Base-by-base conservation (phyloP, 441 rosid species). In the Raphanus hybrid region DNA sequence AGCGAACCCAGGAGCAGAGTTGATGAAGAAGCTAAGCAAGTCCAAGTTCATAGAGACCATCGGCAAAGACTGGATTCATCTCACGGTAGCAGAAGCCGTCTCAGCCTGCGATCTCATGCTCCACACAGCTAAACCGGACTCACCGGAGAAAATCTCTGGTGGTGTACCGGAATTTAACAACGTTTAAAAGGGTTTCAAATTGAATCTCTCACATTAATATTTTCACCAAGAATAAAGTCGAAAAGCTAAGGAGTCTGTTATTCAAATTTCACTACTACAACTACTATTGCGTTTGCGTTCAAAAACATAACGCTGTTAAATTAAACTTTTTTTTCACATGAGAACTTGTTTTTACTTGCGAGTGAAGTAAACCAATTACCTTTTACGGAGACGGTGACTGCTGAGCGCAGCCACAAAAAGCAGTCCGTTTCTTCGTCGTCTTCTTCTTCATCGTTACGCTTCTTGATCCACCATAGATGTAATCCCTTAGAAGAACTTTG, bases 11-110 rank as follows among this genome's bases (percentile, higher is more conserved):
- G 66, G 66, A 62, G 66, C 66, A 62, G 66, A 62, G 65, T 91
- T 93, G 77, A 88, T 81, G 87, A 93, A 90, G 92, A 93, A 93
- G 87, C 85, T 95, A 6, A 88, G 86, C 87, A 90, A 89, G 79
- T 79, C 98, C 66, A 86, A 85, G 78, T 81, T 87, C 64, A 74
- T 88, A 2, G 97, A 92, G 37, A 84, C 58, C 4, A 54, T 96
- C 27, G 97, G 98, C 18, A 87, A 85, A 48, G 91, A 89, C 76
- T 90, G 87, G 92, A 81, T 93, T 35, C 86, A 83, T 82, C 65
- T 93, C 41, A 93, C 98, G 5, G 93, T 90, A 63, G 97, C 88
- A 68, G 97, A 92, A 83, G 99, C 98, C 0, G 99, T 87, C 3
- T 79, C 81, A 26, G 92, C 92, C 18, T 95, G 98, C 83, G 75